Percentiles rank a stretch among this genome's conserved stretches.
These are phyloP conservation scores for Exsudoporus frostii DNA, from an alignment of 768 basidiomycete genomes.

Conservation along the genomic window DNA sequence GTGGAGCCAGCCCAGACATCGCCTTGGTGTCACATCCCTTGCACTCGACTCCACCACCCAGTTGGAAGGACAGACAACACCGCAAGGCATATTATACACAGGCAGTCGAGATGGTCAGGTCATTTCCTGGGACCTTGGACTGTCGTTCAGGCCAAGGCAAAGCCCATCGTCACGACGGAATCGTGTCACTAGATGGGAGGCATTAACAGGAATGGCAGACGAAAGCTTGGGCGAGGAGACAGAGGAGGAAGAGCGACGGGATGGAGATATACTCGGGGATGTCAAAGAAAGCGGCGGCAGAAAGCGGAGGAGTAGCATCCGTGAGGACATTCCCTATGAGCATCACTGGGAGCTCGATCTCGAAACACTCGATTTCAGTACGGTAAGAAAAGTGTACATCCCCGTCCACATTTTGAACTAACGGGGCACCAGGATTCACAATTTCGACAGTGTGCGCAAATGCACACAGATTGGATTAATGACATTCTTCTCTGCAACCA, in stretches of 20 bases:
- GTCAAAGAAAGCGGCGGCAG: constrained; percentile 44
- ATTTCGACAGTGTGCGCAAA: constrained; percentile 87
- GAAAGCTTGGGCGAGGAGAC: constrained; percentile 62
- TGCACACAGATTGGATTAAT: constrained; percentile 95
- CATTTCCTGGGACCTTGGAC: constrained; percentile 81
- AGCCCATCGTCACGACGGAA: constrained; percentile 15
- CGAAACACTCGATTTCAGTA: constrained; percentile 44
- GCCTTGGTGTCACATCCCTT: constrained; percentile 83
- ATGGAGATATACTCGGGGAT: constrained; percentile 77
- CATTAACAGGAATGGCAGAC: constrained; percentile 82
- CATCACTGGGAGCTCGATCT: constrained; percentile 78
- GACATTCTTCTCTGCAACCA: constrained; percentile 89
- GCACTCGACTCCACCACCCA: constrained; percentile 83
- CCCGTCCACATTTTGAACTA: background rate
- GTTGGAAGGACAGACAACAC: constrained; percentile 58
- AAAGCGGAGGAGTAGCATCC: constrained; percentile 30
- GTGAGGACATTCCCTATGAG: constrained; percentile 54
- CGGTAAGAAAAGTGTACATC: constrained; percentile 38
- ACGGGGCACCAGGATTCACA: constrained; percentile 43
- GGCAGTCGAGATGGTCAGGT: constrained; percentile 87
- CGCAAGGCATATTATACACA: constrained; percentile 87
- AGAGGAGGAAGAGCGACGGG: constrained; percentile 63
- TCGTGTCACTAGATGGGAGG: constrained; percentile 60
- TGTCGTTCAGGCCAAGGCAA: constrained; percentile 54
- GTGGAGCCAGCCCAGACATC: constrained; percentile 68